Evolutionary conservation across 495 filamentous ascomycete genomes (phyloP), one percentile per base, ranked within the genome.

Genomic region (Friedmanniomyces endolithicus): DNA sequence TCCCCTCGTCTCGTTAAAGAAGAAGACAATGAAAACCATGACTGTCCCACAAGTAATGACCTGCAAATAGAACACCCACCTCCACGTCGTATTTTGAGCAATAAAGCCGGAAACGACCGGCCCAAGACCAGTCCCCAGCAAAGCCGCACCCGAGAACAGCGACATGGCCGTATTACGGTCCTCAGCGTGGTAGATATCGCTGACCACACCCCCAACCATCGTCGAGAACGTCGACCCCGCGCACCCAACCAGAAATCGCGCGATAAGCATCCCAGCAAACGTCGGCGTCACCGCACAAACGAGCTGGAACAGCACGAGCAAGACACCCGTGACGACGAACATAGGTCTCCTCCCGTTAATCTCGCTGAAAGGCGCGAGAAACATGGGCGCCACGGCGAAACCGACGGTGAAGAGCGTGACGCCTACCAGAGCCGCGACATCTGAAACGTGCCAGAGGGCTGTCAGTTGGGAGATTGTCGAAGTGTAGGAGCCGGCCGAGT

Each of bases 161-260:
- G 88, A 84, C 90, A 97, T 97, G 4, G 90, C 86, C 1, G 84
- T 87, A 60, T 95, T 95, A 31, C 90, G 74, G 35, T 84, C 84
- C 56, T 86, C 68, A 9, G 84, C 78, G 34, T 83, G 81, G 67
- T 88, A 96, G 55, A 95, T 83, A 61, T 97, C 90, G 50, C 83
- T 83, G 29, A 97, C 84, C 7, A 96, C 85, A 0, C 90, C 90
- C 33, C 90, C 90, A 1, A 95, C 87, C 84, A 95, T 90, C 12
- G 88, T 94, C 4, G 80, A 85, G 65, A 95, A 95, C 0, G 90
- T 90, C 1, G 80, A 85, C 17, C 78, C 81, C 9, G 83, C 85
- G 14, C 82, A 79, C 0, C 90, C 90, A 12, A 79, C 76, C 37
- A 90, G 77, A 58, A 95, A 84, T 11, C 90, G 77, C 0, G 85